Conservation (phyloP, 352 stramenopile genomes). For the Phytophthora tubulina region DNA sequence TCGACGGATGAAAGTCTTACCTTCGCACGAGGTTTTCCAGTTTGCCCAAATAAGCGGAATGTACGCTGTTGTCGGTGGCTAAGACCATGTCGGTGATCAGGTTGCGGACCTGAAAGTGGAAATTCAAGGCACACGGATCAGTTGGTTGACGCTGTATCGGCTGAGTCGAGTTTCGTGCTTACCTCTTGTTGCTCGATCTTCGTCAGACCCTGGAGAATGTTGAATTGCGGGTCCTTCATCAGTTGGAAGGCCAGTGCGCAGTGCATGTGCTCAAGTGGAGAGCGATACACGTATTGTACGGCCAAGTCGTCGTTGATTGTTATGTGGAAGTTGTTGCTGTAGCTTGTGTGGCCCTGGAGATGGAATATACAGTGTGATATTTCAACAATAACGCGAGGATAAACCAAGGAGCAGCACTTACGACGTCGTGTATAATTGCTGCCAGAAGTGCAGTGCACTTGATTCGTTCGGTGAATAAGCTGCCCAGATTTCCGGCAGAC, state of each 20-base stretch:
- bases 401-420: slow-evolving; percentile 28
- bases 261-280: slow-evolving; percentile 90
- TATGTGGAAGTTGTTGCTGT: slow-evolving; percentile 92
- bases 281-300: slow-evolving; percentile 85
- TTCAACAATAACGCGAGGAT: too few species aligned
- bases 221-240: slow-evolving; percentile 73
- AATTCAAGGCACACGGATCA: slow-evolving; percentile 2
- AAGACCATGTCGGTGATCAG: slow-evolving; percentile 90
- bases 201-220: slow-evolving; percentile 79
- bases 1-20: slow-evolving; percentile 30
- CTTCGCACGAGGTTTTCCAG: slow-evolving; percentile 77
- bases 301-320: slow-evolving; percentile 82
- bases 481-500: slow-evolving; percentile 56
- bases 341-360: slow-evolving; percentile 83
- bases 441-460: slow-evolving; percentile 81
- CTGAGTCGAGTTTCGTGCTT: background rate
- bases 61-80: slow-evolving; percentile 89
- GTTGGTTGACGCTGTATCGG: background rate
- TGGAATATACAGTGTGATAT: background rate
- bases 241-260: slow-evolving; percentile 83
- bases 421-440: slow-evolving; percentile 87
- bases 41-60: slow-evolving; percentile 81
- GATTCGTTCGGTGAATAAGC: slow-evolving; percentile 62
- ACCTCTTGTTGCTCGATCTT: slow-evolving; percentile 83
- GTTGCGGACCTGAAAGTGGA: slow-evolving; percentile 57